Evolutionary conservation across 768 basidiomycete species (phyloP), one percentile per base, ranked within the genome.

Genomic region (Tulasnella calospora): DNA sequence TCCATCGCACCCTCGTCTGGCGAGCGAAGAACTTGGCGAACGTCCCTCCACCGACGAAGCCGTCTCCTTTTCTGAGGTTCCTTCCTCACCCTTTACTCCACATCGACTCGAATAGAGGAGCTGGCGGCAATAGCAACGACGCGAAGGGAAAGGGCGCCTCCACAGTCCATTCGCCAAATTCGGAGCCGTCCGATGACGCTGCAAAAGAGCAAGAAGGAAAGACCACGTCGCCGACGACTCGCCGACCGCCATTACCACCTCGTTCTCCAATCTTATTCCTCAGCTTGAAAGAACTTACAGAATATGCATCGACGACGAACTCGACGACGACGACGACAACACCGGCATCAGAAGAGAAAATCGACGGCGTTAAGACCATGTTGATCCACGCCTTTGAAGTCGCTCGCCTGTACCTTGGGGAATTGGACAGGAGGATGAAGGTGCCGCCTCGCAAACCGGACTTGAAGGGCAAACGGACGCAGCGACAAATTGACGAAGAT

Each of bases 381-480:
- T 27, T 79, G 38, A 30, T 80, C 19, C 44, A 67, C 47, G 61
- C 30, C 13, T 80, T 80, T 36, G 79, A 80, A 41, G 67, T 79
- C 35, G 61, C 78, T 8, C 36, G 79, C 41, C 9, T 80, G 67
- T 76, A 79, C 51, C 47, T 80, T 15, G 38, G n/a, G 0, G 67
- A 80, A 21, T 40, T 80, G 46, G 79, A 75, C 38, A n/a, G 41
- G 33, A 40, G 38, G 13, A 27, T 71, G 19, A 47, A 71, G 38
- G 36, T n/a, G n/a, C n/a, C 36, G 30, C 33, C 47, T 13, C 27
- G 27, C 23, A 38, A n/a, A 41, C 19, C 57, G 23, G 41, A 67
- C 51, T 46, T 79, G 40, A 40, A 41, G 46, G 74, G 74, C 0
- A 72, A 51, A 74, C 17, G 36, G 15, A 41, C 30, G 36, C 30